Conservation (phyloP, 805 yeast genomes). For the Pichia paraexigua region DNA sequence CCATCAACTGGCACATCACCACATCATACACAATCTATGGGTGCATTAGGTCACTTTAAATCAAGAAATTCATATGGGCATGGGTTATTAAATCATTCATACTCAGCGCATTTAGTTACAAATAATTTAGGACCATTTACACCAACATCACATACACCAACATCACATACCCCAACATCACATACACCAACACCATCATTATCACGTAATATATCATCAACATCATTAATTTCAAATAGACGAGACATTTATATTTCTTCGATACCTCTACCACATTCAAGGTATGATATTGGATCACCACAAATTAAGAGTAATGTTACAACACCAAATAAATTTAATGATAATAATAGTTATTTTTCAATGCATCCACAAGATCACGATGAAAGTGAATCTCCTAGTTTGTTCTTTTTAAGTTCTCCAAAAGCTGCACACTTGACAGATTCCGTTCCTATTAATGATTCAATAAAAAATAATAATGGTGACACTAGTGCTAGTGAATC, state of each 20-base stretch:
- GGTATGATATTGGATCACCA: slow-evolving; percentile 6
- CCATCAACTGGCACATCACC: not conserved
- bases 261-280: not conserved
- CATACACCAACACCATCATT: slow-evolving; percentile 9
- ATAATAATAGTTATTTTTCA: not conserved
- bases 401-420: not conserved
- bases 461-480: not conserved
- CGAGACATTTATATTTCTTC: not conserved
- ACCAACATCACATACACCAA: slow-evolving; percentile 5
- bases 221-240: slow-evolving; percentile 3
- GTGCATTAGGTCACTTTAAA: not conserved
- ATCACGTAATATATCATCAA: slow-evolving; percentile 9
- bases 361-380: not conserved
- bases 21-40: not conserved
- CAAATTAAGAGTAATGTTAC: not conserved
- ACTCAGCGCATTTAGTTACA: not conserved
- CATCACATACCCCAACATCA: not conserved
- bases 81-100: not conserved
- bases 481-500: not conserved
- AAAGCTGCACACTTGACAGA: not conserved
- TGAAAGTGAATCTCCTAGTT: not conserved
- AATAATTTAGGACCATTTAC: not conserved
- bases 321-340: not conserved
- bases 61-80: not conserved
- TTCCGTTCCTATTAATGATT: not conserved